Evolutionary conservation across 164 flowering plant species (phyloP), one percentile per base, ranked within the genome.

Genomic region (Vitis cinerea): DNA sequence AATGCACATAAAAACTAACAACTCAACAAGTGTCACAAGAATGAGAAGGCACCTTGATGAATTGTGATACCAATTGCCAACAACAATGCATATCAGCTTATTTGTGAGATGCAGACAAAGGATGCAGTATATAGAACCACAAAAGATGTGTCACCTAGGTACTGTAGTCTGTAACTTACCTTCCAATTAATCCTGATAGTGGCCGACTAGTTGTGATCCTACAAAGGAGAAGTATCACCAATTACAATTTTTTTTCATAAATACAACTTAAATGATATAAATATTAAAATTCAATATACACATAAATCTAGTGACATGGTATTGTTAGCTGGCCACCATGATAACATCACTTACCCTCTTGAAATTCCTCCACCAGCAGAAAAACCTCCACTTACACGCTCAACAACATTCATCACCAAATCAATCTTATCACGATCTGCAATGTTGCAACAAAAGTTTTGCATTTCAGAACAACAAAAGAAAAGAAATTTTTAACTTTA

Each of bases 281-380:
- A 44, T 1, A 56, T 10, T 29, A 7, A 70, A 68, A 9, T 31
- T 57, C 6, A 10, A 66, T 8, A 47, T 19, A 50, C 10, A 19
- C 1, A 4, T 50, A 53, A 65, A 29, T 27, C 13, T 27, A 11
- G 44, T 53, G 8, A 19, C 17, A 53, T 1, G 8, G 23, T 16
- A 64, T 27, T 9, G 50, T 12, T 30, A 50, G 23, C 9, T 13
- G 23, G 19, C 23, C 37, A 17, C 15, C 5, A 64, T 15, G 5
- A 15, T 13, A 64, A 29, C n/a, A 69, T 69, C 27, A 82, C 98
- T 76, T 82, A 96, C 99, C 99, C 99, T 80, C 94, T 91, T 59
- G 99, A 96, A 77, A 96, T 89, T 37, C 98, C 99, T 84, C 98
- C 99, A 80, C 99, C 98, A 72, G 97, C 99, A 72, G 98, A 93